Base-by-base conservation (phyloP, 345 rosid species). In the Euclidium syriacum region DNA sequence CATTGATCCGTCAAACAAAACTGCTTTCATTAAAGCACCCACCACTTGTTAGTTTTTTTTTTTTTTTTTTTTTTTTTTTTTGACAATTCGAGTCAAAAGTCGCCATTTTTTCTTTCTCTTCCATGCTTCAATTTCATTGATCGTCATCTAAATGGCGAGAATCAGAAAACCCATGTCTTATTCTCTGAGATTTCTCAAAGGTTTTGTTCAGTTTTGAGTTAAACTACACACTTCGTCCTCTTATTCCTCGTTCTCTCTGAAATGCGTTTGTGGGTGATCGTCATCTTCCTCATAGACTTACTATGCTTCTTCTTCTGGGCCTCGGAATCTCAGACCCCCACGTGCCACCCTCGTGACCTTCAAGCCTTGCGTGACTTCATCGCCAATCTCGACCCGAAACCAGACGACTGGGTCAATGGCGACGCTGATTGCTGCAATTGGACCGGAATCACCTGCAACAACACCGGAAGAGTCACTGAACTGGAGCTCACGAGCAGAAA, bases 361-460 rank as follows among this genome's bases (percentile, higher is more conserved):
- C 58, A 11, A 2, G 91, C 86, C 7, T 77, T 89, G 22, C 64
- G 8, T 33, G 79, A 65, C 46, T 83, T 89, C 57, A 30, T 58
- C 67, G 17, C 18, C 2, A 78, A 62, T 36, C 65, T 86, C 50
- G 73, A 74, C 6, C 61, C 72, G 5, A 61, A 62, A 15, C 79
- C 85, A 42, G 67, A 57, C 1, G 84, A 58, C 3, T 85, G 90
- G 88, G 1, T 62, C 22, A 14, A 12, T 9, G 35, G 49, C 67
- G 44, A 30, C 5, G n/a, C n/a, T 3, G 76, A 78, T 50, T 89
- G 94, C 77, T 83, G 96, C 46, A 19, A 30, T 22, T 89, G 95
- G 95, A 49, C 35, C 6, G 96, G 94, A 64, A 48, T 85, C 76
- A 52, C 71, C 24, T 85, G 92, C 67, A 7, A 33, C 36, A 49